Evolutionary conservation across 1,284 basidiomycete species (phyloP).

Genomic region (Cutaneotrichosporon curvatum): DNA sequence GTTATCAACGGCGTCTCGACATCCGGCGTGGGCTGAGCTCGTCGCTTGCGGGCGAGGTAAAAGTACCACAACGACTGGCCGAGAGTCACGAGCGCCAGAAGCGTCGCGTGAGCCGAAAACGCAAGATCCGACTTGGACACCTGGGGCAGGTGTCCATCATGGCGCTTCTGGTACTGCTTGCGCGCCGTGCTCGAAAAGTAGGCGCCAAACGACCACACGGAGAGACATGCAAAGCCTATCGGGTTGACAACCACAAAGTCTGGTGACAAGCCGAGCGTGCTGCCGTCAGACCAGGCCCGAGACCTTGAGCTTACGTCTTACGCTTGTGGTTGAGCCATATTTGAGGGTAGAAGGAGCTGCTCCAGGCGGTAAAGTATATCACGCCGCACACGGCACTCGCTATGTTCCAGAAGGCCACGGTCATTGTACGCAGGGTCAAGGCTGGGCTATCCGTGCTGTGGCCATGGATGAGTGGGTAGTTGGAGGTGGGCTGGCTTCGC

Average conservation of each 20-base stretch:
- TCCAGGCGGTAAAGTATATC: constrained; percentile 45
- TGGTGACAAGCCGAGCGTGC: constrained; percentile 42
- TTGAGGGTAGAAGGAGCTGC: constrained; percentile 48
- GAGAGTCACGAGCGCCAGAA: constrained; percentile 29
- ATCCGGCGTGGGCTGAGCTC: constrained; percentile 2
- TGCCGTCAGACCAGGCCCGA: constrained; percentile 1
- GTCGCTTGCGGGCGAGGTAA: constrained; percentile 4
- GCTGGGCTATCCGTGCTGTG: too few species aligned
- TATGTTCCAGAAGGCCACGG: constrained; percentile 8
- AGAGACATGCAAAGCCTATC: constrained; percentile 45
- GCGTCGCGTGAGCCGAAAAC: constrained; percentile 44
- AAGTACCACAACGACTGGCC: constrained; percentile 31
- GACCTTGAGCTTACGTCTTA: constrained; percentile 31
- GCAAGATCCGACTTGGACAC: constrained; percentile 46
- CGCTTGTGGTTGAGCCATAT: constrained; percentile 45
- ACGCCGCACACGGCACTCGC: constrained; percentile 25
- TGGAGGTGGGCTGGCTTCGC: too few species aligned
- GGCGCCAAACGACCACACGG: constrained; percentile 43
- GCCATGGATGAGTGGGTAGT: too few species aligned
- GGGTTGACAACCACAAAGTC: constrained; percentile 49
- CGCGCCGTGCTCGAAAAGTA: constrained; percentile 38
- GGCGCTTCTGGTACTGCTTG: constrained; percentile 41
- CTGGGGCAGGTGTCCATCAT: constrained; percentile 45
- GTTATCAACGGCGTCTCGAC: constrained; percentile 6
- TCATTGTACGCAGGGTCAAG: background rate